Base-by-base conservation (phyloP, 495 filamentous ascomycete species). In the Achaetomiella virescens region DNA sequence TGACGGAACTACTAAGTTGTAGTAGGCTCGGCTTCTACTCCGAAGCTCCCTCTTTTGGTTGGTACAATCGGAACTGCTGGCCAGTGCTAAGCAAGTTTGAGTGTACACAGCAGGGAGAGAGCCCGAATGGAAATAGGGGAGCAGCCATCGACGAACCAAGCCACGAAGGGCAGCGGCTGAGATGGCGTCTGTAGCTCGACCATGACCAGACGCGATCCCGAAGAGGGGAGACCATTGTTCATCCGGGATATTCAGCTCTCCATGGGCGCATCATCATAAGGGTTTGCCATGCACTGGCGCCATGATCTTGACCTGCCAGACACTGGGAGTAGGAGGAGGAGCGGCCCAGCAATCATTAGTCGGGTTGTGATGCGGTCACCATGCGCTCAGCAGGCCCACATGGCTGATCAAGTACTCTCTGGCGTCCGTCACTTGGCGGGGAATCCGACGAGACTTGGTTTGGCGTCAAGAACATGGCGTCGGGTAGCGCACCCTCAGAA, bases 341-440 rank as follows among this genome's bases (percentile, higher is more conserved):
- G 17, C 9, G 14, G 42, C 37, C 50, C 21, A 48, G 31, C 21
- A 24, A 20, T 21, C 18, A 45, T 25, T n/a, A 10, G 58, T 25
- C 35, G 15, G 6, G 25, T 37, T 36, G 61, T 40, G 58, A 47
- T 51, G 57, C 51, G 53, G 62, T 61, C 62, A 65, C 53, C 12
- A 60, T 60, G 62, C 41, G 59, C 44, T 62, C 62, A 58, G 47
- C 40, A 46, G 35, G 38, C 44, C 54, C 56, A 62, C 61, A 36
- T 25, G 41, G 15, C 10, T 37, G 31, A 25, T 5, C 27, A 21
- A 25, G 33, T 20, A 6, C 38, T 17, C n/a, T n/a, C 18, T 6
- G 3, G 15, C 38, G 6, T 17, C 38, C 18, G 38, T 41, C 20
- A 8, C 38, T 17, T 1, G 5, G 27, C 15, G 44, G 9, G 29